Conservation (phyloP, 2,329 filamentous ascomycete species). For the Aspergillus sp. region DNA sequence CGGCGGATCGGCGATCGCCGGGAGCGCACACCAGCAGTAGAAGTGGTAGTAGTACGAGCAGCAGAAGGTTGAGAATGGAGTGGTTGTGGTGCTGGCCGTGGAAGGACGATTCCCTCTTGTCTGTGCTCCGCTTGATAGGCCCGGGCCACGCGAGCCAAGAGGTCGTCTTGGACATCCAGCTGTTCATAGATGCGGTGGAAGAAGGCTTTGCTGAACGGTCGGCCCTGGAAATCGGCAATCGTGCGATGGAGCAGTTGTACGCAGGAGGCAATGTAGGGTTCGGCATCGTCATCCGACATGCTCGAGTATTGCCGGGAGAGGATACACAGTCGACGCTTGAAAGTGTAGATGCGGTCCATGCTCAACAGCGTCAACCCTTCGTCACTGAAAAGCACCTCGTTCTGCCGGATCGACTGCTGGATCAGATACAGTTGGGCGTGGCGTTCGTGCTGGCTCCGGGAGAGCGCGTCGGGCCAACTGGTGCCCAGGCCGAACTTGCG, state of each 20-base stretch:
- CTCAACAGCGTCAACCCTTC: slow-evolving; percentile 38
- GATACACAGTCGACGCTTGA: slow-evolving; percentile 36
- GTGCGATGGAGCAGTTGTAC: slow-evolving; percentile 34
- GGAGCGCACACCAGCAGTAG: too few species aligned
- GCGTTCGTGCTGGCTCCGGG: slow-evolving; percentile 27
- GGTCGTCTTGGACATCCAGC: slow-evolving; percentile 29
- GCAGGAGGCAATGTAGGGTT: slow-evolving; percentile 31
- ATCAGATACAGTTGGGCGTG: slow-evolving; percentile 34
- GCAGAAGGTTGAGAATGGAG: slow-evolving; percentile 1
- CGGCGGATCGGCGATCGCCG: too few species aligned
- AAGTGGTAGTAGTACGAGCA: too few species aligned
- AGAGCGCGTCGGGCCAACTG: slow-evolving; percentile 32
- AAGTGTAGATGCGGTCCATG: slow-evolving; percentile 39
- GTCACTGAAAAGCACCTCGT: slow-evolving; percentile 37
- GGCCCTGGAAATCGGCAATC: slow-evolving; percentile 33
- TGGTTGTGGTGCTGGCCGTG: slow-evolving; percentile 9
- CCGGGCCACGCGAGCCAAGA: slow-evolving; percentile 28
- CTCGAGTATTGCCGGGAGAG: slow-evolving; percentile 18
- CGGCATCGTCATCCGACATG: slow-evolving; percentile 13
- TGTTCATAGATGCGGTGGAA: slow-evolving; percentile 39
- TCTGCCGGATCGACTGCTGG: slow-evolving; percentile 37
- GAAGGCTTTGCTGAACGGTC: slow-evolving; percentile 37
- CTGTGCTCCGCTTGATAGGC: slow-evolving; percentile 28
- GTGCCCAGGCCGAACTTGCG: slow-evolving; percentile 31
- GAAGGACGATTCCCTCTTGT: slow-evolving; percentile 33